Evolutionary conservation across 371 early-diverging fungal species (phyloP).

Genomic region (Mucor saturninus): DNA sequence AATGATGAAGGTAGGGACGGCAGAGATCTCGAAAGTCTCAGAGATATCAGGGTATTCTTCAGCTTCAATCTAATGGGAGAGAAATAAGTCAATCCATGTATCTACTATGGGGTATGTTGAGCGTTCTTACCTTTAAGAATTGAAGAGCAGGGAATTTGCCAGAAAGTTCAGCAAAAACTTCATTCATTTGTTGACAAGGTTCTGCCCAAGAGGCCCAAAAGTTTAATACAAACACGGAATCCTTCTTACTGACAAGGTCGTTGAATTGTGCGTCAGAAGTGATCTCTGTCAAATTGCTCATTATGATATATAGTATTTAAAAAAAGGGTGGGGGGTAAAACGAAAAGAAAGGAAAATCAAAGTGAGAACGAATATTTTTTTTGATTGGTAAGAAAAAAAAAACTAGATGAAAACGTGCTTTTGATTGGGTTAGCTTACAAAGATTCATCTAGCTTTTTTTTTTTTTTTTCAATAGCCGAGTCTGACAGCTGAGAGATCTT

Average conservation of each 20-base stretch:
- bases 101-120: too few species aligned
- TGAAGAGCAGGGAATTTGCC: conserved; percentile 73
- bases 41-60: conserved; percentile 90
- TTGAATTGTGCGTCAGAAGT: conserved; percentile 47
- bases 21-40: conserved; percentile 84
- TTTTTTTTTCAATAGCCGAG: too few species aligned
- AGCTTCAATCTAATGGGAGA: conserved; percentile 75
- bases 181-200: conserved; percentile 91
- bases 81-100: too few species aligned
- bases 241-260: conserved; percentile 33
- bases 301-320: neutral
- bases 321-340: conserved; percentile 1
- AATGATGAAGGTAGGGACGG: conserved; percentile 91
- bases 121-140: conserved; percentile 73
- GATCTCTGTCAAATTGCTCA: conserved; percentile 49
- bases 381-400: neutral
- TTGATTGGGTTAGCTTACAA: neutral
- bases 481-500: too few species aligned
- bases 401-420: neutral
- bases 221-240: conserved; percentile 65
- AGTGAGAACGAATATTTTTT: neutral
- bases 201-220: conserved; percentile 94
- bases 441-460: too few species aligned
- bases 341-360: neutral
- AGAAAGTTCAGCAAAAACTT: conserved; percentile 85